Conservation (phyloP, 768 basidiomycete species). For the Lyophyllum semitale region DNA sequence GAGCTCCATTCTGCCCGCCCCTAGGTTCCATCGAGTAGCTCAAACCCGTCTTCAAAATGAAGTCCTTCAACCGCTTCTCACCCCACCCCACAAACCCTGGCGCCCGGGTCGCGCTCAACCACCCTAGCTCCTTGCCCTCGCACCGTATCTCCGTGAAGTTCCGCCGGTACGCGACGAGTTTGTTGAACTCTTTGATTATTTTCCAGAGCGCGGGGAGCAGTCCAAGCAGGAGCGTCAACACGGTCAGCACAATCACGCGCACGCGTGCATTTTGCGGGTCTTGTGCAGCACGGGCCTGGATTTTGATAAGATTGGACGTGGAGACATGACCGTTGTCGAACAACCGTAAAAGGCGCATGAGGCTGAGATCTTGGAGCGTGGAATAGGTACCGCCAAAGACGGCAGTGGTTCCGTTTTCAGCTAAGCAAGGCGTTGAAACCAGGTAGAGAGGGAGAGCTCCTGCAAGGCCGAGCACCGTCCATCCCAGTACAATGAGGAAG, state of each 20-base stretch:
- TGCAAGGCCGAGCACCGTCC: slow-evolving; percentile 69
- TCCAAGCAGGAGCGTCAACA: slow-evolving; percentile 60
- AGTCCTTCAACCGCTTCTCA: slow-evolving; percentile 72
- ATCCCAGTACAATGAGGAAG: slow-evolving; percentile 62
- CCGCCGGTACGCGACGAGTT: slow-evolving; percentile 51
- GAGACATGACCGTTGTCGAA: slow-evolving; percentile 47
- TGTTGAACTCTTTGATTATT: slow-evolving; percentile 65
- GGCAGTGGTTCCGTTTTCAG: slow-evolving; percentile 44
- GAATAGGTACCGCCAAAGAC: slow-evolving; percentile 62
- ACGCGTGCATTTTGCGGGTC: slow-evolving; percentile 49
- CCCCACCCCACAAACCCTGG: slow-evolving; percentile 75
- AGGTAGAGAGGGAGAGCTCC: slow-evolving; percentile 76
- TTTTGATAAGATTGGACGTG: slow-evolving; percentile 27
- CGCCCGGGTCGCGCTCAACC: slow-evolving; percentile 63
- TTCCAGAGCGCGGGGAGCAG: slow-evolving; percentile 66
- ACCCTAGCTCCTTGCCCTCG: slow-evolving; percentile 72
- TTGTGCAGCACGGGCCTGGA: slow-evolving; percentile 35
- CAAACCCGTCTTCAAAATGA: slow-evolving; percentile 64
- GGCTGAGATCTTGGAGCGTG: slow-evolving; percentile 71
- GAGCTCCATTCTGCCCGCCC: slow-evolving; percentile 27
- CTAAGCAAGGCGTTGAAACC: slow-evolving; percentile 68
- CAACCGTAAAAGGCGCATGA: slow-evolving; percentile 71
- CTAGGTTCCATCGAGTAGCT: slow-evolving; percentile 52
- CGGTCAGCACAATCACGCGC: slow-evolving; percentile 70
- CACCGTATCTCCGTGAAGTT: slow-evolving; percentile 68